Conservation (phyloP, 2,329 filamentous ascomycete genomes). For the Cladophialophora bantiana region DNA sequence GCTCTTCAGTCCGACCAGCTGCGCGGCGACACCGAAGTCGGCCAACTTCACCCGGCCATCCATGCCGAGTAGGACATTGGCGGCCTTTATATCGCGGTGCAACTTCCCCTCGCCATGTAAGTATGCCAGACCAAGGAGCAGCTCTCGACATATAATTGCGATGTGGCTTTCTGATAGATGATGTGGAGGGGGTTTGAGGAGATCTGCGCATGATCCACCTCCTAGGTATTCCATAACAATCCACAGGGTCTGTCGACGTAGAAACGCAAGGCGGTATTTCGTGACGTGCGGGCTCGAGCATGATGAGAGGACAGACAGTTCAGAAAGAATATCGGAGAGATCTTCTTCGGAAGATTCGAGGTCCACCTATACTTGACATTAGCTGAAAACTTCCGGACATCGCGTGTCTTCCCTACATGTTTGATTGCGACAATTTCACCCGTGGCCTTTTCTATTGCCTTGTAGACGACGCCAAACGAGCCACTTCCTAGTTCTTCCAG, state of each 20-base stretch:
- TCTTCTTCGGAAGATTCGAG: constrained; percentile 98
- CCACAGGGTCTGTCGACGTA: constrained; percentile 97
- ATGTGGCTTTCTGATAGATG: constrained; percentile 81
- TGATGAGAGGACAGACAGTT: constrained; percentile 93
- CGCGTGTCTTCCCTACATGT: constrained; percentile 68
- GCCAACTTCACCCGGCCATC: constrained; percentile 91
- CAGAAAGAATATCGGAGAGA: constrained; percentile 96
- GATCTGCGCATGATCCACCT: constrained; percentile 90
- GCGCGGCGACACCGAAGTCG: constrained; percentile 95
- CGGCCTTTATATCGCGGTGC: constrained; percentile 95
- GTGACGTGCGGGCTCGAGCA: constrained; percentile 92
- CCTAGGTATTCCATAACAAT: constrained; percentile 99
- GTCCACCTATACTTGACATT: constrained; percentile 73
- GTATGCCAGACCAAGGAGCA: constrained; percentile 89
- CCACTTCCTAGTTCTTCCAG: constrained; percentile 95
- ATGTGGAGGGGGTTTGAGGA: constrained; percentile 63
- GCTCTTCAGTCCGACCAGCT: constrained; percentile 96
- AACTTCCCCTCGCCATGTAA: constrained; percentile 94
- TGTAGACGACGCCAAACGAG: constrained; percentile 96
- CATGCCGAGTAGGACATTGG: constrained; percentile 92
- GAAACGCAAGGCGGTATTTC: constrained; percentile 94
- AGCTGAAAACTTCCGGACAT: background rate
- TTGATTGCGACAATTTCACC: constrained; percentile 97
- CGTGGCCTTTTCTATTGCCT: constrained; percentile 88
- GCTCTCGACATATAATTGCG: constrained; percentile 90